phyloP scores from a whole-genome alignment of 2,329 filamentous ascomycete genomes.

The Fusarium tjaetaba region DNA sequence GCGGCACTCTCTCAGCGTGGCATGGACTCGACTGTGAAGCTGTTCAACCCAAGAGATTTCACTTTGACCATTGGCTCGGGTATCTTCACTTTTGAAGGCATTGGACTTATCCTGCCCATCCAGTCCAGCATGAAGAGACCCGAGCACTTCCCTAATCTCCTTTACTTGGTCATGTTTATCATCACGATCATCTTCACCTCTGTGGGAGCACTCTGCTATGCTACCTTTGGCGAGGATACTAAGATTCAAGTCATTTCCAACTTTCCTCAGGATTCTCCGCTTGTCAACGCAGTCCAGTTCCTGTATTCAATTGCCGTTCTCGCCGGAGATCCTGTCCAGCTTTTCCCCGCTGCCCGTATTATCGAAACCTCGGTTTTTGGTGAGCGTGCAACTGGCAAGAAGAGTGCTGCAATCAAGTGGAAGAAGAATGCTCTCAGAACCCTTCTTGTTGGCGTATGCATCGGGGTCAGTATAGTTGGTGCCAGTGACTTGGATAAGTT shows the following conservation, averaged over 20 bases:
- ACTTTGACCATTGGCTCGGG: conserved; percentile 77
- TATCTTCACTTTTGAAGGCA: conserved; percentile 83
- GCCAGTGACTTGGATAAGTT: conserved; percentile 78
- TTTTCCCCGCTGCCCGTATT: conserved; percentile 78
- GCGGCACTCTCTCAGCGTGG: conserved; percentile 64
- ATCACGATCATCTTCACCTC: conserved; percentile 79
- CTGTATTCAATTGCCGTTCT: conserved; percentile 78
- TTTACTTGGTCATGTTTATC: conserved; percentile 76
- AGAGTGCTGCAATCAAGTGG: conserved; percentile 73
- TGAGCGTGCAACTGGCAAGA: conserved; percentile 72
- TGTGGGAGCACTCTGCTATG: conserved; percentile 78
- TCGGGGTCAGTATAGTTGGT: conserved; percentile 69
- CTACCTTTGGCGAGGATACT: conserved; percentile 74
- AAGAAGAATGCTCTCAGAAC: conserved; percentile 77
- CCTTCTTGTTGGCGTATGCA: conserved; percentile 65
- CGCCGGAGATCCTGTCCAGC: conserved; percentile 78
- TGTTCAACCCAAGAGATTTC: conserved; percentile 76
- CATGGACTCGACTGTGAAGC: conserved; percentile 67
- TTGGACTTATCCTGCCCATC: conserved; percentile 79
- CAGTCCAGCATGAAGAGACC: conserved; percentile 79
- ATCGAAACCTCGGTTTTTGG: conserved; percentile 75
- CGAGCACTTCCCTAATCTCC: conserved; percentile 71
- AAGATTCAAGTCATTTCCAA: conserved; percentile 81
- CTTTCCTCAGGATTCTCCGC: conserved; percentile 73
- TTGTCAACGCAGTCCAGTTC: conserved; percentile 82